Percentiles rank a stretch among this genome's conserved stretches.
Conservation (phyloP, 1,139 yeast genomes). For the Hanseniaspora uvarum region DNA sequence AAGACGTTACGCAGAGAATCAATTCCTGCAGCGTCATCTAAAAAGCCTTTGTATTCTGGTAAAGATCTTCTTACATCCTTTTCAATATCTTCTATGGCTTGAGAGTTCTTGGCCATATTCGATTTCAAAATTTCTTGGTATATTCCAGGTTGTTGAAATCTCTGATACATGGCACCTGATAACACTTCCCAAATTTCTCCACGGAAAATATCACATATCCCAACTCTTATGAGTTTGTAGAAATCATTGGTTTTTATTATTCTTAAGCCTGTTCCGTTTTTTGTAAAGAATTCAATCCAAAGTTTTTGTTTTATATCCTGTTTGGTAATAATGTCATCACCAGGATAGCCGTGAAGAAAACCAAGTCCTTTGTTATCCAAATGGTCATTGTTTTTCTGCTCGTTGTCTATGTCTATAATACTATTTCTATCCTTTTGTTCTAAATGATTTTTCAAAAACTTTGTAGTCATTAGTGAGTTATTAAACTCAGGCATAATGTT, state of each 20-base stretch:
- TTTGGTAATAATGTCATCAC: conserved; percentile 63
- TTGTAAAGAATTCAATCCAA: conserved; percentile 84
- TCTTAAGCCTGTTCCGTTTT: conserved; percentile 76
- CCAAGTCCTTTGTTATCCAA: conserved; percentile 68
- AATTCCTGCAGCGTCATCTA: conserved; percentile 68
- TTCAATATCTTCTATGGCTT: conserved; percentile 92
- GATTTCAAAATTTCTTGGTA: conserved; percentile 51
- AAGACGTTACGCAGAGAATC: conserved; percentile 72
- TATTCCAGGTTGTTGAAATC: conserved; percentile 53
- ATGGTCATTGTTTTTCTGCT: neutral
- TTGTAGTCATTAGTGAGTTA: conserved; percentile 29
- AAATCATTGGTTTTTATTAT: conserved; percentile 65
- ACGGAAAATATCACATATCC: conserved; percentile 80
- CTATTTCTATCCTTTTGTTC: neutral
- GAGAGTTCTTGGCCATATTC: conserved; percentile 53
- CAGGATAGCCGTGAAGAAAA: conserved; percentile 73
- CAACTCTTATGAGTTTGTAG: conserved; percentile 74
- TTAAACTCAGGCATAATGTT: conserved; percentile 8
- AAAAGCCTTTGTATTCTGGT: conserved; percentile 95
- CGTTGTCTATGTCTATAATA: neutral
- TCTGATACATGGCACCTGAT: conserved; percentile 70
- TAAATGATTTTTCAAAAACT: neutral
- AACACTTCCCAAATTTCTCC: conserved; percentile 96
- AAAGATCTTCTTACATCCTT: conserved; percentile 87
- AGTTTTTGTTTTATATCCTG: conserved; percentile 81